These are phyloP conservation scores for Fragaria vesca DNA, from an alignment of 306 rosid genomes.

Conservation along the genomic window DNA sequence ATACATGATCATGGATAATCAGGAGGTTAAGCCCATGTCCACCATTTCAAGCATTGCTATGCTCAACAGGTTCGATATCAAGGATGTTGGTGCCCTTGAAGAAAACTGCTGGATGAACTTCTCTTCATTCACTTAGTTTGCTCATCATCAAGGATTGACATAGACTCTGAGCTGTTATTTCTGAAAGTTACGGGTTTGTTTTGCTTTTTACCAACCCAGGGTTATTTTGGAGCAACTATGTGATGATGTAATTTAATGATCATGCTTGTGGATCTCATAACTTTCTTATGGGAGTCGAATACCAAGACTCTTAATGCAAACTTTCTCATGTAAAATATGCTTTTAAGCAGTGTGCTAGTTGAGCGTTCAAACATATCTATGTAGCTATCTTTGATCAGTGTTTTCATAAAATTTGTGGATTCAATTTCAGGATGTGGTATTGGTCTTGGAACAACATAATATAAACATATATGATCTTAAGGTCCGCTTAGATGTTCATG, in stretches of 20 bases:
- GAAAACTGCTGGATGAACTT: neutral
- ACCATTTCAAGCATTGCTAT: neutral
- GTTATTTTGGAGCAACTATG: neutral
- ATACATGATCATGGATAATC: neutral
- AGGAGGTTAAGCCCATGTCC: slow-evolving; percentile 31
- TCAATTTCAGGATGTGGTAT: neutral
- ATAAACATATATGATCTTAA: no score
- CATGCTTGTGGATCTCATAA: no score
- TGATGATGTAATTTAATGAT: no score
- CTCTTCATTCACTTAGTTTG: neutral
- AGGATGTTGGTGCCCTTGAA: slow-evolving; percentile 8
- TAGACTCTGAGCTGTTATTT: no score
- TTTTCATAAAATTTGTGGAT: neutral
- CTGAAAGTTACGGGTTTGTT: no score
- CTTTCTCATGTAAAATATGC: neutral
- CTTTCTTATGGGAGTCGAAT: no score
- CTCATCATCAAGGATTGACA: no score
- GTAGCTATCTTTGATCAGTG: neutral
- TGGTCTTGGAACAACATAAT: no score
- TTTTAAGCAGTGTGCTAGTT: neutral
- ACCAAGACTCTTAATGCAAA: no score
- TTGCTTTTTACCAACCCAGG: neutral
- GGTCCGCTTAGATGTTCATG: no score
- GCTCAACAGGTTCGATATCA: slow-evolving; percentile 13
- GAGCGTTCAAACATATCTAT: no score